These are phyloP conservation scores for Scheffersomyces titani DNA, from an alignment of 1,139 yeast species.

Conservation along the genomic window DNA sequence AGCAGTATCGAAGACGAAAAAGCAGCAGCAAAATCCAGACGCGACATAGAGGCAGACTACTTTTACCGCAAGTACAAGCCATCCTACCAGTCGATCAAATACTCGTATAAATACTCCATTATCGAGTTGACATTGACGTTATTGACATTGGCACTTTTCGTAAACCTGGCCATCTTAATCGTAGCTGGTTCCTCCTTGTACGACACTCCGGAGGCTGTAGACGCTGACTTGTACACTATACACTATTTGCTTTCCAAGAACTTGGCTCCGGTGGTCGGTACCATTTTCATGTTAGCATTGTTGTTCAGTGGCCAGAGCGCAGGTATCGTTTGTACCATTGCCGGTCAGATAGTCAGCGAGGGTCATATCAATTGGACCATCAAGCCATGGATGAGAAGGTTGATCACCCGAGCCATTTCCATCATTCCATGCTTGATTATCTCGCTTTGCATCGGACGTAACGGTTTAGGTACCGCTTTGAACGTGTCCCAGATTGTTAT, in stretches of 20 bases:
- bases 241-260: constrained; percentile 61
- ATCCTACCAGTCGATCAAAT: constrained; percentile 63
- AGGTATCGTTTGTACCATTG: constrained; percentile 78
- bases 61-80: constrained; percentile 54
- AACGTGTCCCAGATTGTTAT: constrained; percentile 76
- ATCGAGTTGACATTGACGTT: constrained; percentile 65
- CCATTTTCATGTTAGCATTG: constrained; percentile 72
- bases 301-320: constrained; percentile 80
- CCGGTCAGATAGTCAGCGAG: constrained; percentile 80
- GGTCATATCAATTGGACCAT: constrained; percentile 76
- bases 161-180: constrained; percentile 70
- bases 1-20: constrained; percentile 7
- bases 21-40: constrained; percentile 3
- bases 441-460: constrained; percentile 65
- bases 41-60: constrained; percentile 12
- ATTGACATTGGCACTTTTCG: constrained; percentile 72
- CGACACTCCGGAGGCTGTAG: constrained; percentile 61
- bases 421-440: constrained; percentile 70
- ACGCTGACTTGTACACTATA: constrained; percentile 76
- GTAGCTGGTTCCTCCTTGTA: constrained; percentile 72
- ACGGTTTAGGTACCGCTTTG: constrained; percentile 67
- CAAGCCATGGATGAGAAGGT: constrained; percentile 68
- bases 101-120: constrained; percentile 65
- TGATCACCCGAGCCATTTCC: constrained; percentile 70
- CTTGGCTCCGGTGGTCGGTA: constrained; percentile 70